phyloP scores from a whole-genome alignment of 2,329 filamentous ascomycete species.

The Clarireedia homoeocarpa region DNA sequence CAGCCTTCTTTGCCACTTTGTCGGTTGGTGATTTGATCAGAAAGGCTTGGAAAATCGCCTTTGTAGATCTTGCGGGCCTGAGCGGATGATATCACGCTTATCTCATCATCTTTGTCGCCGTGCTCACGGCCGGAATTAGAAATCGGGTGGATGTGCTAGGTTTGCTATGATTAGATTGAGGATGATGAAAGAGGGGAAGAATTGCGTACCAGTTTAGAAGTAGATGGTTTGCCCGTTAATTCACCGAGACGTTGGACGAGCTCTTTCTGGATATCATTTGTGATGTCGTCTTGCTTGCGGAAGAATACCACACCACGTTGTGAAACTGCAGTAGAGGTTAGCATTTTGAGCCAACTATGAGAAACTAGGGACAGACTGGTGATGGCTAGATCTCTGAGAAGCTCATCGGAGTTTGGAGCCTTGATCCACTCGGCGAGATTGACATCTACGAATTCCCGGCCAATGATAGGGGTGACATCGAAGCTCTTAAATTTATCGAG shows the following conservation, averaged over 20 bases:
- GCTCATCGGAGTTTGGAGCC: constrained; percentile 38
- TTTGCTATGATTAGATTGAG: neutral
- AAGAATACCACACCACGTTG: constrained; percentile 65
- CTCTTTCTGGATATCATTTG: constrained; percentile 57
- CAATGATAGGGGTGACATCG: constrained; percentile 39
- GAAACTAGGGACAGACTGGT: constrained; percentile 27
- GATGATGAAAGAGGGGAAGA: neutral
- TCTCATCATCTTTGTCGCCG: constrained; percentile 49
- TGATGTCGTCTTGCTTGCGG: constrained; percentile 52
- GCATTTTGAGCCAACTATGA: neutral
- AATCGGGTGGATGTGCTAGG: constrained; percentile 50
- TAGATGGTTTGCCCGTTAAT: constrained; percentile 47
- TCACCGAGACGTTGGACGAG: constrained; percentile 53
- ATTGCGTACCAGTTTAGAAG: constrained; percentile 37
- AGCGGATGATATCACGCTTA: constrained; percentile 55
- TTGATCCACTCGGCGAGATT: constrained; percentile 40
- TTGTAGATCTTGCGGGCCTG: constrained; percentile 45
- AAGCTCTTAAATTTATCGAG: constrained; percentile 25
- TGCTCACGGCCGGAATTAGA: constrained; percentile 44
- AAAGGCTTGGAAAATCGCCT: constrained; percentile 26
- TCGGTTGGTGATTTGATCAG: constrained; percentile 33
- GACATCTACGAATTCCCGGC: constrained; percentile 35
- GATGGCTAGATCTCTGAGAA: constrained; percentile 43
- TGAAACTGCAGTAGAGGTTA: constrained; percentile 42
- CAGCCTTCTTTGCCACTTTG: constrained; percentile 42